Percentiles rank a stretch among this genome's conserved stretches.
Conservation (phyloP, 1,284 basidiomycete species). For the Melampsora americana region DNA sequence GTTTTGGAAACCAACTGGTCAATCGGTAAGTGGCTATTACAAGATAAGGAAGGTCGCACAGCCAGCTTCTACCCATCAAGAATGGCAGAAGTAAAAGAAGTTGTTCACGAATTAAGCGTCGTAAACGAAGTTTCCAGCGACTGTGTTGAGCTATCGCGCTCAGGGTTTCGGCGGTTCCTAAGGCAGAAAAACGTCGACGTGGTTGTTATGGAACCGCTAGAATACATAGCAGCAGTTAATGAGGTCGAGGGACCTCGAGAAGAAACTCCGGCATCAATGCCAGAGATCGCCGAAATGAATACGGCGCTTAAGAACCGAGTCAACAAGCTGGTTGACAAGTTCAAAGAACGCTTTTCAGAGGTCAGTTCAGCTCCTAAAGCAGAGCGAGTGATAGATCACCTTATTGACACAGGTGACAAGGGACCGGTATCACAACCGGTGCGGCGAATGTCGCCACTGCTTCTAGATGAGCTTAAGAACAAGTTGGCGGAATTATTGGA, state of each 20-base stretch:
- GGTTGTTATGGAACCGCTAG: background rate
- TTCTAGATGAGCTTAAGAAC: too few species aligned
- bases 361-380: too few species aligned
- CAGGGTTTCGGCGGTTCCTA: background rate
- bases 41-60: background rate
- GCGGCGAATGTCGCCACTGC: too few species aligned
- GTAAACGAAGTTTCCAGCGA: background rate
- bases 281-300: background rate
- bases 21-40: background rate
- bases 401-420: too few species aligned
- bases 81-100: background rate
- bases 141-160: background rate
- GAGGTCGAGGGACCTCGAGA: constrained; percentile 16
- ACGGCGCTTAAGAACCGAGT: background rate
- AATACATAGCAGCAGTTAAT: background rate
- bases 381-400: too few species aligned
- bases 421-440: too few species aligned
- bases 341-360: too few species aligned
- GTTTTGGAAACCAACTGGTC: constrained; percentile 4
- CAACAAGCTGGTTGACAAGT: background rate
- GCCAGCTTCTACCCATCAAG: background rate
- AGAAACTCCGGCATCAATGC: background rate
- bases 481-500: too few species aligned
- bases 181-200: background rate
- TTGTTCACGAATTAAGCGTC: background rate